phyloP scores from a whole-genome alignment of 192 early-diverging fungal species.

The Coemansia sp. region DNA sequence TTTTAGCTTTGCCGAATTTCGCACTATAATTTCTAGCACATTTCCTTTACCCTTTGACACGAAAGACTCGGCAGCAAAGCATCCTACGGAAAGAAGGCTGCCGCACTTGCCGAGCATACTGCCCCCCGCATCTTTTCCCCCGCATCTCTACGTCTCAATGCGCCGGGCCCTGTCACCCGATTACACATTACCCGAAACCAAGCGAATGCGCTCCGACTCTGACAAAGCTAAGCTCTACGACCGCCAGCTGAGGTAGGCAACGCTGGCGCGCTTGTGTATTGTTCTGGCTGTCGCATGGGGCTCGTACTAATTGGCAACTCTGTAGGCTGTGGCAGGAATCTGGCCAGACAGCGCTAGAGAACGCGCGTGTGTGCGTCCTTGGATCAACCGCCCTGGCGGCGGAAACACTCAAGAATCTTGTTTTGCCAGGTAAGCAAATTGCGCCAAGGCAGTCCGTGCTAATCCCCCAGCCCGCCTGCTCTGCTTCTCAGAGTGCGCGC shows the following conservation, averaged over 20 bases:
- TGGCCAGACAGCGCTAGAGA: slow-evolving; percentile 86
- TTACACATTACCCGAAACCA: slow-evolving; percentile 11
- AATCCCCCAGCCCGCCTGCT: background rate
- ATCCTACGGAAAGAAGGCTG: background rate
- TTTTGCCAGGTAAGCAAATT: slow-evolving; percentile 77
- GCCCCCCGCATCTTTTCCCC: background rate
- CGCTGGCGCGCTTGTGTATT: background rate
- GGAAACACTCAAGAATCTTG: slow-evolving; percentile 92
- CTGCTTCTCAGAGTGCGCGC: background rate
- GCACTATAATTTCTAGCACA: background rate
- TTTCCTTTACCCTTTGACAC: background rate
- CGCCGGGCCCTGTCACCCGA: slow-evolving; percentile 31
- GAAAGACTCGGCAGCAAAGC: slow-evolving; percentile 1
- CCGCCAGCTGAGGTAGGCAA: slow-evolving; percentile 41
- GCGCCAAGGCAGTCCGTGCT: background rate
- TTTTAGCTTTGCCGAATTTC: background rate
- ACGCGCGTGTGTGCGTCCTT: slow-evolving; percentile 77
- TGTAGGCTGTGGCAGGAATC: slow-evolving; percentile 89
- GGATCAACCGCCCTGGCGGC: slow-evolving; percentile 82
- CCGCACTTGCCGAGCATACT: background rate
- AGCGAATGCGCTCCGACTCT: slow-evolving; percentile 43
- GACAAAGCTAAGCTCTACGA: slow-evolving; percentile 46
- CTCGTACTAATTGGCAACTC: background rate
- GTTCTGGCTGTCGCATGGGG: background rate
- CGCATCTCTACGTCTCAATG: slow-evolving; percentile 18